phyloP scores from a whole-genome alignment of 176 grass and related monocot genomes.

The Canna indica region DNA sequence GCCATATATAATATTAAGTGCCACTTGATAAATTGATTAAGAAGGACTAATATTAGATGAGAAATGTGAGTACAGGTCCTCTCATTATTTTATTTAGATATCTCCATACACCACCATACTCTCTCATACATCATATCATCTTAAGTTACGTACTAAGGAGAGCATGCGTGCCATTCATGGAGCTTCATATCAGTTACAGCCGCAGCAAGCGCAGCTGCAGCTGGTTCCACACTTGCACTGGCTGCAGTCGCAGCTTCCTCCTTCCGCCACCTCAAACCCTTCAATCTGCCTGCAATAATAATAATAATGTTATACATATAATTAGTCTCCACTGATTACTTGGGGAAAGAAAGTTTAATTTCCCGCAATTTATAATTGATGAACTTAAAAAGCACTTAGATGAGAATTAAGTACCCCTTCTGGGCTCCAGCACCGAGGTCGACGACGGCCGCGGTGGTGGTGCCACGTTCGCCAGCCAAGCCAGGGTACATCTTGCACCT shows the following conservation, averaged over 20 bases:
- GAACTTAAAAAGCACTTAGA: neutral
- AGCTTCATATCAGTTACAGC: constrained; percentile 37
- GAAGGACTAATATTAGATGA: too few relatives aligned
- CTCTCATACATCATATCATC: neutral
- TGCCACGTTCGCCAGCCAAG: constrained; percentile 25
- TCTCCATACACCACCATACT: neutral
- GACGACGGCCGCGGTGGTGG: constrained; percentile 22
- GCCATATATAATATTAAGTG: too few relatives aligned
- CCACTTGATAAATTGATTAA: too few relatives aligned
- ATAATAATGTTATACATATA: neutral
- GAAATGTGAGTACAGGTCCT: too few relatives aligned
- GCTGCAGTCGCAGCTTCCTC: constrained; percentile 48
- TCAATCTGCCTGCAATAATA: constrained; percentile 23
- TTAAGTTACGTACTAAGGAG: too few relatives aligned
- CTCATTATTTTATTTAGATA: neutral
- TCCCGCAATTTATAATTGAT: neutral
- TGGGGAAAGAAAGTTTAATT: neutral
- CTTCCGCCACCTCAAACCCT: constrained; percentile 38
- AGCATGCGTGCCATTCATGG: neutral
- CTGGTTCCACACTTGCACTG: constrained; percentile 66
- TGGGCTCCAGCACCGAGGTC: constrained; percentile 14
- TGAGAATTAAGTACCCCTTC: constrained; percentile 31
- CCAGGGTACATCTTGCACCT: constrained; percentile 69
- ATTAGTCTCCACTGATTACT: neutral
- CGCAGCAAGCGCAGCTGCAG: constrained; percentile 60